Conservation (phyloP, 2,329 filamentous ascomycete species). For the Bimuria novae-zelandiae region DNA sequence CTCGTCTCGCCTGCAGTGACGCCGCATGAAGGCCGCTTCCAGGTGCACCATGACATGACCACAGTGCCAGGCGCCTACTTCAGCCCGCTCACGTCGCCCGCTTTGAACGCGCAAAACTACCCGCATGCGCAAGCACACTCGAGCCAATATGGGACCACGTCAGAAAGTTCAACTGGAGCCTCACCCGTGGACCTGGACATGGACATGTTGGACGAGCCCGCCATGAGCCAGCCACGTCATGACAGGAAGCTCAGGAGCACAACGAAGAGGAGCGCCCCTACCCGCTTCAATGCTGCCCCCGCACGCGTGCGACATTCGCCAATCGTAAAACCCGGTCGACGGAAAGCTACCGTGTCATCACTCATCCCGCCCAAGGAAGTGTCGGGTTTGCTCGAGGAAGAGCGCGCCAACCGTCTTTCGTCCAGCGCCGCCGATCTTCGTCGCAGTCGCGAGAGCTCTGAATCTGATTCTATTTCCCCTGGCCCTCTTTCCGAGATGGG, state of each 20-base stretch:
- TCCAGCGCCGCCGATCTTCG: conserved; percentile 29
- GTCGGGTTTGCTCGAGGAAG: conserved; percentile 47
- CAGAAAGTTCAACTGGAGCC: conserved; percentile 55
- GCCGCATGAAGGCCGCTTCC: conserved; percentile 73
- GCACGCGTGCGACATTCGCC: conserved; percentile 69
- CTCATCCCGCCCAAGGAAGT: conserved; percentile 53
- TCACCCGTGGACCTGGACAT: conserved; percentile 54
- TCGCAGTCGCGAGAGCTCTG: conserved; percentile 47
- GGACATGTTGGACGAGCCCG: conserved; percentile 49
- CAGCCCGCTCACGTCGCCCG: conserved; percentile 80
- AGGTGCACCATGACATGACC: conserved; percentile 58
- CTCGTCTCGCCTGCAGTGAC: conserved; percentile 84
- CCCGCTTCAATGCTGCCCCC: conserved; percentile 49
- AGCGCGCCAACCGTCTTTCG: conserved; percentile 30
- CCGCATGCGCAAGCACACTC: conserved; percentile 33
- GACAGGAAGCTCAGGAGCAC: conserved; percentile 41
- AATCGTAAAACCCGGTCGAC: conserved; percentile 67
- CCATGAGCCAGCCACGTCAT: conserved; percentile 48
- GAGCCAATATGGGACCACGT: conserved; percentile 50
- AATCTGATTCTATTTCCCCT: conserved; percentile 56
- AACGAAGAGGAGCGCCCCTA: conserved; percentile 57
- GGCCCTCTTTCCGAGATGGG: conserved; percentile 58
- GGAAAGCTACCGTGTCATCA: conserved; percentile 52
- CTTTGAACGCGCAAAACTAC: conserved; percentile 70
- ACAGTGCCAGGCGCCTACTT: conserved; percentile 75